phyloP scores from a whole-genome alignment of 352 stramenopile species.

The Peronosclerospora sorghi region DNA sequence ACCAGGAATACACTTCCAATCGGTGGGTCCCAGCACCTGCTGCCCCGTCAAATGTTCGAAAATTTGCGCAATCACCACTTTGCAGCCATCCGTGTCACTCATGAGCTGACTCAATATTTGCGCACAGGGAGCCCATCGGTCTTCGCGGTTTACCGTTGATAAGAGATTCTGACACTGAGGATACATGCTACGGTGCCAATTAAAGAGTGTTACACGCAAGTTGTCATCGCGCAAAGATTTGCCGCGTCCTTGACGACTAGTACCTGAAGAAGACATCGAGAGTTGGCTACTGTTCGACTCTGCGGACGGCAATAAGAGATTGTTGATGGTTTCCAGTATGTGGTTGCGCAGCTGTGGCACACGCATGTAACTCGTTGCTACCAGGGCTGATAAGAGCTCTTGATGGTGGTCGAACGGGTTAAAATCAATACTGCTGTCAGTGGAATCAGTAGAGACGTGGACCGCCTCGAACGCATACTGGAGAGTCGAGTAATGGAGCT shows the following conservation, averaged over 20 bases:
- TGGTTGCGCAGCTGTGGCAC: constrained; percentile 38
- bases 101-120: constrained; percentile 28
- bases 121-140: constrained; percentile 25
- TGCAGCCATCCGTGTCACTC: constrained; percentile 22
- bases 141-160: constrained; percentile 29
- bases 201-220: constrained; percentile 38
- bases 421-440: constrained; percentile 8
- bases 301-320: constrained; percentile 8
- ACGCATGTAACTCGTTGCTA: constrained; percentile 44
- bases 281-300: constrained; percentile 10
- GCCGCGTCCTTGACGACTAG: constrained; percentile 18
- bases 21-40: constrained; percentile 30
- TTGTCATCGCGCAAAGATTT: constrained; percentile 31
- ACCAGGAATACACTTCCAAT: constrained; percentile 60
- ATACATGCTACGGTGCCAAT: constrained; percentile 39
- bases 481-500: constrained; percentile 55
- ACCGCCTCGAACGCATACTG: constrained; percentile 33
- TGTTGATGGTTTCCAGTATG: constrained; percentile 37
- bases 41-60: constrained; percentile 39
- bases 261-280: constrained; percentile 14
- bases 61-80: constrained; percentile 41
- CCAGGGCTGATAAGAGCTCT: constrained; percentile 28
- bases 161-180: constrained; percentile 42
- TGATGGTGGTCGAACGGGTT: constrained; percentile 21
- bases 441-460: constrained; percentile 12